Evolutionary conservation across 371 early-diverging fungal species (phyloP).

Genomic region (Mortierella sp.): DNA sequence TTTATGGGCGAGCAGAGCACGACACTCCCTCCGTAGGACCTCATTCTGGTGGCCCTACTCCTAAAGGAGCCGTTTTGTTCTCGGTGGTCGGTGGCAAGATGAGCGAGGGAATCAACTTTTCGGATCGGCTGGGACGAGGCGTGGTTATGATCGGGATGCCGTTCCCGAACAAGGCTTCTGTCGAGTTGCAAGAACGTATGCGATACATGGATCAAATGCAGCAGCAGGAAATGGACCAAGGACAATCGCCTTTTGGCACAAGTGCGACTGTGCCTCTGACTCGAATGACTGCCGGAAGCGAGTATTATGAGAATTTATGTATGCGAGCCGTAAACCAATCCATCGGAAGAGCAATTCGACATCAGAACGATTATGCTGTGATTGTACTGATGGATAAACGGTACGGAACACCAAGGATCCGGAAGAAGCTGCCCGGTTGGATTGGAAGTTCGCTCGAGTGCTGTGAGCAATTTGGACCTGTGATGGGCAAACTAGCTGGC

Average conservation of each 20-base stretch:
- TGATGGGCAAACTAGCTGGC: slow-evolving; percentile 55
- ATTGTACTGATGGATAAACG: slow-evolving; percentile 79
- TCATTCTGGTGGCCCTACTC: not conserved
- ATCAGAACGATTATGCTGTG: slow-evolving; percentile 84
- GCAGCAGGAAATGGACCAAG: slow-evolving; percentile 19
- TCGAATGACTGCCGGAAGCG: slow-evolving; percentile 62
- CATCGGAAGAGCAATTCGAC: slow-evolving; percentile 94
- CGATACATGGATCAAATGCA: slow-evolving; percentile 61
- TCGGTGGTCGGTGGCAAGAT: slow-evolving; percentile 98
- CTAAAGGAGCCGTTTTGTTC: slow-evolving; percentile 84
- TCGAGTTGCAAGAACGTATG: slow-evolving; percentile 84
- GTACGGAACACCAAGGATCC: slow-evolving; percentile 62
- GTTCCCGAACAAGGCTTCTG: slow-evolving; percentile 77
- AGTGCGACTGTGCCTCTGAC: not conserved
- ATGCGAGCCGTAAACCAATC: slow-evolving; percentile 98
- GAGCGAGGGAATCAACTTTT: slow-evolving; percentile 98
- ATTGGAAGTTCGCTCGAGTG: slow-evolving; percentile 63
- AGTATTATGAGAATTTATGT: slow-evolving; percentile 91
- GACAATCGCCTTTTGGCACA: not conserved
- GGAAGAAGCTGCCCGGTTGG: slow-evolving; percentile 74
- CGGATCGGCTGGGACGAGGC: slow-evolving; percentile 86
- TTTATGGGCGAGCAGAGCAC: slow-evolving; percentile 25
- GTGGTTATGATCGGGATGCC: slow-evolving; percentile 94
- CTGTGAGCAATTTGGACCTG: slow-evolving; percentile 64
- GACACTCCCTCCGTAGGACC: slow-evolving; percentile 9